Conservation (phyloP, 768 basidiomycete genomes). For the Lanmaoa pseudosensibilis region DNA sequence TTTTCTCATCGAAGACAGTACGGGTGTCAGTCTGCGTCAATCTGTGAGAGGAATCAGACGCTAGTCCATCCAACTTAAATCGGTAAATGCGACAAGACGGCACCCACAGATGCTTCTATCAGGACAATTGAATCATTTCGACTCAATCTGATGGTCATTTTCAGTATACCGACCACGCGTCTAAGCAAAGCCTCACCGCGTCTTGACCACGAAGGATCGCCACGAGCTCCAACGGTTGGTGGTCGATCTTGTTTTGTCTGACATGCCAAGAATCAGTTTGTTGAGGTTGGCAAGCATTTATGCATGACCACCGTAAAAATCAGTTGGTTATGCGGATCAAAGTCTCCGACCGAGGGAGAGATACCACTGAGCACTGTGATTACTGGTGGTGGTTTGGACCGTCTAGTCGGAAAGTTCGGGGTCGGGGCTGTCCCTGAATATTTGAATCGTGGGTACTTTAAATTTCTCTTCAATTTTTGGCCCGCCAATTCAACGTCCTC, state of each 20-base stretch:
- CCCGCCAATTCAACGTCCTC: neutral
- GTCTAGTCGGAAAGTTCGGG: too few relatives aligned
- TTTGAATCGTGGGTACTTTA: neutral
- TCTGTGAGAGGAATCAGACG: constrained; percentile 10
- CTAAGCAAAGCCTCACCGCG: neutral
- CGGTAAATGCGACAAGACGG: constrained; percentile 9
- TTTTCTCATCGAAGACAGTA: constrained; percentile 3
- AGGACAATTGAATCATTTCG: neutral
- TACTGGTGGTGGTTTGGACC: neutral
- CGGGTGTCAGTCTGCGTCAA: neutral
- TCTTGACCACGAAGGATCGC: neutral
- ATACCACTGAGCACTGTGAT: neutral
- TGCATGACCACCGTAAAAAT: constrained; percentile 2
- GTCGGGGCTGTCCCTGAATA: neutral
- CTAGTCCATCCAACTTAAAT: constrained; percentile 16
- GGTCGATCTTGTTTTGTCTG: constrained; percentile 2
- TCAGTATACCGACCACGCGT: neutral
- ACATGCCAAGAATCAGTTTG: neutral
- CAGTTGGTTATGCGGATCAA: neutral
- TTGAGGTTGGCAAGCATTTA: neutral
- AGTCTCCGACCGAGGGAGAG: neutral
- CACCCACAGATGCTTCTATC: constrained; percentile 15
- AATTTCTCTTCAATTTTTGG: neutral
- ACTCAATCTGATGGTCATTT: neutral
- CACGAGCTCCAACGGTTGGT: constrained; percentile 14